Base-by-base conservation (phyloP, 225 moss, liverwort and hornwort genomes). In the Pleurozium schreberi region DNA sequence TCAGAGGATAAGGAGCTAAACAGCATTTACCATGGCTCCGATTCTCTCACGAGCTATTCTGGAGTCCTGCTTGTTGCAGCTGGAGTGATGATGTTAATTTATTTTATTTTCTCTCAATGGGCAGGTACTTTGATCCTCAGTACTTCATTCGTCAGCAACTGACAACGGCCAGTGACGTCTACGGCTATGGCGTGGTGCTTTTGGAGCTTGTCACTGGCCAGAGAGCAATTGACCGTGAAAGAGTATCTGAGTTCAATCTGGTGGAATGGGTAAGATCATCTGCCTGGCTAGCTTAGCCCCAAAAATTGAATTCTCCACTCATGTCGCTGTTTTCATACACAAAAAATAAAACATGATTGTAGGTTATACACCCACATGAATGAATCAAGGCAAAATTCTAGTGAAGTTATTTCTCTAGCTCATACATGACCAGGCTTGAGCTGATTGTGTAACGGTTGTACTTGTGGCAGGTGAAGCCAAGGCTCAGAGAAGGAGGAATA, bases 161-260 rank as follows among this genome's bases (percentile, higher is more conserved):
- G 43, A 94, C 95, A 68, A 93, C 93, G 52, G 93, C 93, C 23
- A 92, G 94, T 59, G 93, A 94, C 36, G 94, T 94, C 42, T 94
- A 95, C 19, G 90, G 92, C 87, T 94, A 80, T 26, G 93, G 94
- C 40, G 92, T 94, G 80, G 92, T 93, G 67, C 87, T 94, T 38
- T 71, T 94, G 87, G 94, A 94, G 92, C 94, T 95, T 42, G 91
- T 94, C 49, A 92, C 90, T 20, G 93, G 94, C 71, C 92, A 95
- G 86, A 89, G 86, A 90, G 94, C 92, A 14, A 94, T 95, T 57
- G 94, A 95, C 66, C 91, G 71, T 60, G 88, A 91, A 81, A 75
- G 92, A 91, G 80, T 87, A 6, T 61, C 88, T 19, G 91, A 93
- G 71, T 88, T 93, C 68, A 93, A 91, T 88, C 89, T 93, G 69